A percentile compares a stretch with the other conserved stretches of the same genome.
These are phyloP conservation scores for Yarrowia sp. DNA, from an alignment of 805 yeast species.

Conservation along the genomic window DNA sequence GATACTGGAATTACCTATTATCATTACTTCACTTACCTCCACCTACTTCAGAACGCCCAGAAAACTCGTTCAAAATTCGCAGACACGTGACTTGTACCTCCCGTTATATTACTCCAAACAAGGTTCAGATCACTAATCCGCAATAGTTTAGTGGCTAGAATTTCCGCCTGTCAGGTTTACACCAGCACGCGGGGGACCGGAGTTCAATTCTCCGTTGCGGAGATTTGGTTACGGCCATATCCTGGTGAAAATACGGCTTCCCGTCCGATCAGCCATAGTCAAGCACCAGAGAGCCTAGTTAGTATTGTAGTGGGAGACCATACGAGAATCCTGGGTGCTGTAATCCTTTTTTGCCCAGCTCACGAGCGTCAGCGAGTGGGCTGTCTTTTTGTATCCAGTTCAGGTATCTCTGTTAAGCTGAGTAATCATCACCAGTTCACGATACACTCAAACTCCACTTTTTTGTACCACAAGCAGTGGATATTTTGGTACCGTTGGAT, in stretches of 20 bases:
- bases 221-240: slow-evolving; percentile 37
- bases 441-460: too few species aligned
- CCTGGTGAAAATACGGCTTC: slow-evolving; percentile 38
- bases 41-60: too few species aligned
- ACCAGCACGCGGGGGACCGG: slow-evolving; percentile 38
- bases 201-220: slow-evolving; percentile 38
- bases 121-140: slow-evolving; percentile 10
- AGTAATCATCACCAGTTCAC: too few species aligned
- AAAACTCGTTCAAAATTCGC: too few species aligned
- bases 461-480: too few species aligned
- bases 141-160: slow-evolving; percentile 53
- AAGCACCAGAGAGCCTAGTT: slow-evolving; percentile 38
- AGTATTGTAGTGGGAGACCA: slow-evolving; percentile 38
- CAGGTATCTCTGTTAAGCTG: too few species aligned
- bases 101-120: background rate
- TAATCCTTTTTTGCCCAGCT: slow-evolving; percentile 9
- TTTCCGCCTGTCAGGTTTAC: slow-evolving; percentile 51
- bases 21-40: too few species aligned
- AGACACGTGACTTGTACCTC: background rate
- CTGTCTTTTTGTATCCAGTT: background rate
- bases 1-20: background rate
- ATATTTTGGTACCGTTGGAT: background rate
- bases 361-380: background rate
- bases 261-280: slow-evolving; percentile 38
- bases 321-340: slow-evolving; percentile 38